Base-by-base conservation (phyloP, 345 rosid genomes). In the Syzygium jambos region DNA sequence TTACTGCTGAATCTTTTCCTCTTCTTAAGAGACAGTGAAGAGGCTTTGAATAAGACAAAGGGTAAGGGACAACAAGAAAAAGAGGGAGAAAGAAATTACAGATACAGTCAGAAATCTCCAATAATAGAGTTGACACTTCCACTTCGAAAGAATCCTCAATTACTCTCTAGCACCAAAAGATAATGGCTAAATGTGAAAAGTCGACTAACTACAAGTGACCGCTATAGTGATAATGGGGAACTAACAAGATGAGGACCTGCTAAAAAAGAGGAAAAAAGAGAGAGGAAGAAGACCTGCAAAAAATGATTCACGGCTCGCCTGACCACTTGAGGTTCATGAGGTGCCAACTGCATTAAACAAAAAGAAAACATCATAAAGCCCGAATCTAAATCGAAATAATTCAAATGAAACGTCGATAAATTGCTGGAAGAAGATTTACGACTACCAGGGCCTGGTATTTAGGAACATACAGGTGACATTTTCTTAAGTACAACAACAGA, bases 301-400 rank as follows among this genome's bases (percentile, higher is more conserved):
- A 97, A 97, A 93, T 96, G 99, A 91, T 97, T 97, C 82, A 95
- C 97, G 52, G 99, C 99, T 93, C 85, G 95, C 90, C 90, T 95
- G 88, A 97, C 98, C 85, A 96, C 98, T 41, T 85, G 86, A 88
- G 99, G 96, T 43, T 97, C 99, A 91, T 97, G 99, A 87, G 98
- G 98, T n/a, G 94, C 95, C 92, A 97, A 92, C 98, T 97, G 94
- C 93, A 94, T 77, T 43, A 25, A 61, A 73, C 16, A 14, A 51
- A 87, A 78, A n/a, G 68, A 29, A 25, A 65, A 82, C 52, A 27
- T 30, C 6, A 1, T 43, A 73, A 73, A 49, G 82, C 82, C 14
- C 27, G 38, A 73, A 38, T 22, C 49, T 73, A 49, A 73, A 73
- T 38, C 27, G 27, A 73, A 34, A 73, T 73, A 73, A 73, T 38